A percentile compares a stretch with the other conserved stretches of the same genome.
phyloP scores from a whole-genome alignment of 2,329 filamentous ascomycete species.

The Basipetospora sp. region DNA sequence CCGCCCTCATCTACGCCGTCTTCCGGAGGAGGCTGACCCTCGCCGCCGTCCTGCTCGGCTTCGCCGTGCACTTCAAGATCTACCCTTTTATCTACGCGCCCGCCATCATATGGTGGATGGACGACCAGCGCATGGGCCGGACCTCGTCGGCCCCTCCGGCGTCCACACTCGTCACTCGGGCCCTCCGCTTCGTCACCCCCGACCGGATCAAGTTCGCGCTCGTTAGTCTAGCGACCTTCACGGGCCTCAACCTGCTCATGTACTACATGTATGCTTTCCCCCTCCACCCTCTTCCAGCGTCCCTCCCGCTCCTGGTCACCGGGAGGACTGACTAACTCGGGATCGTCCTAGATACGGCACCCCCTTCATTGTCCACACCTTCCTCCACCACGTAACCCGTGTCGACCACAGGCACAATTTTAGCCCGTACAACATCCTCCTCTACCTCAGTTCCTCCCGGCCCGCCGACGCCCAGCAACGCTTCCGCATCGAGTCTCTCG shows the following conservation, averaged over 20 bases:
- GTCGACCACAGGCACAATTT: conserved; percentile 98
- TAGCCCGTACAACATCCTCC: conserved; percentile 81
- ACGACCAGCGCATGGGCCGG: conserved; percentile 31
- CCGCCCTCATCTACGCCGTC: conserved; percentile 71
- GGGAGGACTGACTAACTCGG: no score
- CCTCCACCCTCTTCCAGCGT: not conserved
- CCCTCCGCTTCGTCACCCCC: conserved; percentile 33
- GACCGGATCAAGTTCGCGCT: conserved; percentile 43
- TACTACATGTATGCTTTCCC: conserved; percentile 50
- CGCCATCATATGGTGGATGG: conserved; percentile 69
- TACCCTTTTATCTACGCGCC: conserved; percentile 93
- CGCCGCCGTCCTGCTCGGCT: conserved; percentile 61
- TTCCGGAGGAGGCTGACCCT: conserved; percentile 45
- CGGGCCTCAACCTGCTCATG: conserved; percentile 62
- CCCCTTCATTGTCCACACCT: conserved; percentile 79
- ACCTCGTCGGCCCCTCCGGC: not conserved
- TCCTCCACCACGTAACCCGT: conserved; percentile 78
- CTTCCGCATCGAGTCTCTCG: conserved; percentile 55
- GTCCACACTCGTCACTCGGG: conserved; percentile 11
- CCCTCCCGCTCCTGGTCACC: not conserved
- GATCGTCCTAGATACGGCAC: conserved; percentile 53
- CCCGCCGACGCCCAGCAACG: conserved; percentile 18
- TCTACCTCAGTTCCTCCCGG: conserved; percentile 69
- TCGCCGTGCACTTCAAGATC: conserved; percentile 93
- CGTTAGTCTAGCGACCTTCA: conserved; percentile 59